Conservation (phyloP, 805 yeast species). For the Zygosaccharomyces kombuchaensis region DNA sequence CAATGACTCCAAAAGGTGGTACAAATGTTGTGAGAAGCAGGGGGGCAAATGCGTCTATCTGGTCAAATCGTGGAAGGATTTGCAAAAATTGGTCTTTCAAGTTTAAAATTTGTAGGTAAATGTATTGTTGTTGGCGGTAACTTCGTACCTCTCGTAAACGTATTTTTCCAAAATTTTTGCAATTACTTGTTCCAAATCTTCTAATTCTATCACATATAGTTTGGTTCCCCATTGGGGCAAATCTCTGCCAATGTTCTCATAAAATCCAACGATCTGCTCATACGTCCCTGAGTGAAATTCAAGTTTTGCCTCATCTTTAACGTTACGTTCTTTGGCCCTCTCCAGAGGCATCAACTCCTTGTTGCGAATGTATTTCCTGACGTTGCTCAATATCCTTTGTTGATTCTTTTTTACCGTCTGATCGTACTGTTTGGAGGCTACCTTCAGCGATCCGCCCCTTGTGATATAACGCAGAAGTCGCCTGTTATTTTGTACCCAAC, state of each 20-base stretch:
- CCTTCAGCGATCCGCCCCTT: conserved; percentile 10
- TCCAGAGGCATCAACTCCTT: conserved; percentile 7
- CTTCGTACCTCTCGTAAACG: conserved; percentile 11
- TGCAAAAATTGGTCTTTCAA: conserved; percentile 4
- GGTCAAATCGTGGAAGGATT: conserved; percentile 22
- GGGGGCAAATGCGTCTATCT: conserved; percentile 12
- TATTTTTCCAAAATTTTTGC: conserved; percentile 9
- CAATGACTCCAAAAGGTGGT: conserved; percentile 3
- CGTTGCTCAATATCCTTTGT: conserved; percentile 13
- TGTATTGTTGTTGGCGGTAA: background rate
- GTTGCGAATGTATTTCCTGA: conserved; percentile 8
- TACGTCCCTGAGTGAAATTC: conserved; percentile 13
- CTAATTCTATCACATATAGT: conserved; percentile 10
- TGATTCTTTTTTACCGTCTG: conserved; percentile 9
- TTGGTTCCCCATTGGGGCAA: background rate
- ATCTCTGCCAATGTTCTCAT: conserved; percentile 5
- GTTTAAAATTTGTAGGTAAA: background rate
- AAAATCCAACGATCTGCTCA: conserved; percentile 10
- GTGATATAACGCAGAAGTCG: conserved; percentile 6
- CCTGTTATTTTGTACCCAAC: conserved; percentile 10
- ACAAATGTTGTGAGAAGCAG: conserved; percentile 14
- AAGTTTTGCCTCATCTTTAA: background rate
- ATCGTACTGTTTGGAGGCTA: conserved; percentile 9
- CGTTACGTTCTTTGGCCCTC: conserved; percentile 2
- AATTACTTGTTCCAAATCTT: conserved; percentile 11